A percentile compares a stretch with the other conserved stretches of the same genome.
These are phyloP conservation scores for Xylogone sp. DNA, from an alignment of 2,329 filamentous ascomycete species.

Conservation along the genomic window DNA sequence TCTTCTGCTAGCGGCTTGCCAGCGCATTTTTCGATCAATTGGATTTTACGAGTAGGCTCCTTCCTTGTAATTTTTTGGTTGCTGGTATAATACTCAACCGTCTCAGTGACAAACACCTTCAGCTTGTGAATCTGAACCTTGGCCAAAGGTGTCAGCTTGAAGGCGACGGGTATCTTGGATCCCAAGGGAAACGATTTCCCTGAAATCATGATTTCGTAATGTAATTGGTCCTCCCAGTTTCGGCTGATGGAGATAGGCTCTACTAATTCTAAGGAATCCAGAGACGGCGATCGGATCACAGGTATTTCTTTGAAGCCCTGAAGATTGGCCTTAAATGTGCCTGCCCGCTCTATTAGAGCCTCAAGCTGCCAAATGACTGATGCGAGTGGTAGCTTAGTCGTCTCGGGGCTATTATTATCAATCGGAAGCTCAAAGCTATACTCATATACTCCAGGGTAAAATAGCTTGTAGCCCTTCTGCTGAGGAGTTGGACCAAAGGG, in stretches of 20 bases:
- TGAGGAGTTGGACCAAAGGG: constrained; percentile 49
- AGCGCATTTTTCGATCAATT: constrained; percentile 68
- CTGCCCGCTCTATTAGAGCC: constrained; percentile 63
- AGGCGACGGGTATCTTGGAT: constrained; percentile 68
- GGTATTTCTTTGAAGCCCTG: constrained; percentile 63
- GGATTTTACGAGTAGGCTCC: constrained; percentile 62
- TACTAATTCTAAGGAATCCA: constrained; percentile 67
- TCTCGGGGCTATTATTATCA: constrained; percentile 71
- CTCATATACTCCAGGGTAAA: constrained; percentile 41
- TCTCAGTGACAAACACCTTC: constrained; percentile 70
- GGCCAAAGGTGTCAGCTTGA: constrained; percentile 69
- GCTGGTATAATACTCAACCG: constrained; percentile 66
- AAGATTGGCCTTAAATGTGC: constrained; percentile 67
- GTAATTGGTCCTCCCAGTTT: constrained; percentile 72
- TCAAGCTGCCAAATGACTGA: constrained; percentile 68
- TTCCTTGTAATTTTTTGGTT: constrained; percentile 66
- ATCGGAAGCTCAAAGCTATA: constrained; percentile 76
- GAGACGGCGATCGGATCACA: constrained; percentile 64
- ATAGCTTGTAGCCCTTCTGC: constrained; percentile 68
- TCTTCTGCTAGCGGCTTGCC: constrained; percentile 59
- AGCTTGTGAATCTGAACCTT: constrained; percentile 74
- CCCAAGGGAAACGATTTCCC: constrained; percentile 73
- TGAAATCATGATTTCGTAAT: constrained; percentile 75
- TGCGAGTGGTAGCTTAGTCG: constrained; percentile 67
- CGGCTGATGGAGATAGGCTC: constrained; percentile 73